phyloP scores from a whole-genome alignment of 2,329 filamentous ascomycete genomes.

The Fusarium bulbicola region DNA sequence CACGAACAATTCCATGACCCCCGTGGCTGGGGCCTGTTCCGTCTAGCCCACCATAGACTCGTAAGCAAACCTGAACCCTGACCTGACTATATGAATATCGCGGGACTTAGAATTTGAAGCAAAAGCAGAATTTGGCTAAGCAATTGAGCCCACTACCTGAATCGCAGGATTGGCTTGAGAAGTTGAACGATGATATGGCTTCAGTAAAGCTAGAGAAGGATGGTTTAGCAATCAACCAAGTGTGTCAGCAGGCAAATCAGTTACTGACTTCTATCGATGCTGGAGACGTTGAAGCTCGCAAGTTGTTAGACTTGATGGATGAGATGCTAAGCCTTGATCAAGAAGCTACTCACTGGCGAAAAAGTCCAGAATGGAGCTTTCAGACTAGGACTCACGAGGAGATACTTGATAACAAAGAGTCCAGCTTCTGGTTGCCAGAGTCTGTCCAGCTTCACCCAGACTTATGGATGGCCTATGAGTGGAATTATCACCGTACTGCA shows the following conservation, averaged over 20 bases:
- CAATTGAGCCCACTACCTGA: slow-evolving; percentile 42
- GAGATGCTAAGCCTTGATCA: slow-evolving; percentile 46
- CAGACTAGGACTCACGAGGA: slow-evolving; percentile 34
- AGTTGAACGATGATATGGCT: slow-evolving; percentile 40
- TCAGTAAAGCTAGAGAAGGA: slow-evolving; percentile 33
- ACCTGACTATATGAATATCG: not conserved
- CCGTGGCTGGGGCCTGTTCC: slow-evolving; percentile 52
- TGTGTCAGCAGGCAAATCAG: slow-evolving; percentile 45
- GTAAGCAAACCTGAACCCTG: not conserved
- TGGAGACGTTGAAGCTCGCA: not conserved
- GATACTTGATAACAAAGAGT: slow-evolving; percentile 3
- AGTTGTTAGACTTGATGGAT: slow-evolving; percentile 40
- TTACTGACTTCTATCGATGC: slow-evolving; percentile 34
- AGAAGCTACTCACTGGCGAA: slow-evolving; percentile 44
- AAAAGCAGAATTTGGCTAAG: slow-evolving; percentile 50
- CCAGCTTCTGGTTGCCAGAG: slow-evolving; percentile 26
- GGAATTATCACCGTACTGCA: slow-evolving; percentile 52
- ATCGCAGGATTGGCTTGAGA: slow-evolving; percentile 44
- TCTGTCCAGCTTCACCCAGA: slow-evolving; percentile 49
- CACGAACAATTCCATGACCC: slow-evolving; percentile 47
- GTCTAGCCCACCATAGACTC: slow-evolving; percentile 51
- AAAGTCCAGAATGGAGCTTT: slow-evolving; percentile 48
- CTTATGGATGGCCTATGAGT: slow-evolving; percentile 53
- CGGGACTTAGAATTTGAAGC: slow-evolving; percentile 14
- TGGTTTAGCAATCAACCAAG: slow-evolving; percentile 13